Evolutionary conservation across 306 rosid species (phyloP).

Genomic region (Quercus cerris): DNA sequence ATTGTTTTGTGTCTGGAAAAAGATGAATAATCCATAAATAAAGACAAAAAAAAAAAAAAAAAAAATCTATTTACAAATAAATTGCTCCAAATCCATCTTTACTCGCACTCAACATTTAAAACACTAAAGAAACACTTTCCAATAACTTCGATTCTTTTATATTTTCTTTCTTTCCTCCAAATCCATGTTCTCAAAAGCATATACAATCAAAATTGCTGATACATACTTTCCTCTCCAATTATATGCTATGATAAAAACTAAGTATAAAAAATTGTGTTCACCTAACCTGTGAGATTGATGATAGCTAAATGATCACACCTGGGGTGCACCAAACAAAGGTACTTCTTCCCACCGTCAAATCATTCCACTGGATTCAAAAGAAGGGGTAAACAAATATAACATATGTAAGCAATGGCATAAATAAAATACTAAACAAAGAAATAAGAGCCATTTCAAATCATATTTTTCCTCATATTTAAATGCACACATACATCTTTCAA

Average conservation of each 20-base stretch:
- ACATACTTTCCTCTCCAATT: slow-evolving; percentile 25
- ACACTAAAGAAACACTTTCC: slow-evolving; percentile 19
- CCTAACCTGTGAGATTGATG: slow-evolving; percentile 36
- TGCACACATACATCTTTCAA: slow-evolving; percentile 6
- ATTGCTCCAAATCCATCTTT: not conserved
- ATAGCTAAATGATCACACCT: slow-evolving; percentile 32
- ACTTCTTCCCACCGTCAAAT: slow-evolving; percentile 30
- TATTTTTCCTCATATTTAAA: slow-evolving; percentile 12
- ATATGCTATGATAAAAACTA: slow-evolving; percentile 15
- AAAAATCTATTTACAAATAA: slow-evolving; percentile 13
- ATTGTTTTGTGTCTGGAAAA: slow-evolving; percentile 26
- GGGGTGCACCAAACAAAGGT: slow-evolving; percentile 37
- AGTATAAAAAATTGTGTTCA: slow-evolving; percentile 5
- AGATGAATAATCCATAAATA: slow-evolving; percentile 41
- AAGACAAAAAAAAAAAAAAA: not conserved
- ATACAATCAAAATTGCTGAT: slow-evolving; percentile 14
- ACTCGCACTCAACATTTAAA: not conserved
- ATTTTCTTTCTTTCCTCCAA: slow-evolving; percentile 9
- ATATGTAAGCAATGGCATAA: slow-evolving; percentile 33
- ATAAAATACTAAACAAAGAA: slow-evolving; percentile 9
- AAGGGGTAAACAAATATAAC: slow-evolving; percentile 18
- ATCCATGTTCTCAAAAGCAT: slow-evolving; percentile 20
- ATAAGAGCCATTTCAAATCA: slow-evolving; percentile 13
- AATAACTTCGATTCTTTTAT: slow-evolving; percentile 14
- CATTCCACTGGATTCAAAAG: slow-evolving; percentile 45